Evolutionary conservation across 164 flowering plant species (phyloP).

Genomic region (Pachysandra terminalis): DNA sequence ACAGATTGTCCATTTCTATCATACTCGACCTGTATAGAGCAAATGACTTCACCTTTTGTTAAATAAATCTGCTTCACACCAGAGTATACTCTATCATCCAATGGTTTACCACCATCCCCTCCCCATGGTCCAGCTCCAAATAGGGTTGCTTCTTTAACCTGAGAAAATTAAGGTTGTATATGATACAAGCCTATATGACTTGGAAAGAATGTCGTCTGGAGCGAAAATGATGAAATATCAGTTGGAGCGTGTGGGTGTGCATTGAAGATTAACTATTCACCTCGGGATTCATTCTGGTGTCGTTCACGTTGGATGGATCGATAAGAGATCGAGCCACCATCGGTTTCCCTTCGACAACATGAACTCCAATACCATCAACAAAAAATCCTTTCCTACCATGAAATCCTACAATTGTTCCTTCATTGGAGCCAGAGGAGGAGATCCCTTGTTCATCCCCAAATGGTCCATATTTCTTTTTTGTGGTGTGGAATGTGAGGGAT

Average conservation of each 20-base stretch:
- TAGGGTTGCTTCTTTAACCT: slow-evolving; percentile 68
- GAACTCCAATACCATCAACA: slow-evolving; percentile 72
- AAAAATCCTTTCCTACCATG: slow-evolving; percentile 72
- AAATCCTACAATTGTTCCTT: slow-evolving; percentile 71
- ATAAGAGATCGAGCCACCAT: slow-evolving; percentile 19
- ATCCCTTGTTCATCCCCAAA: slow-evolving; percentile 78
- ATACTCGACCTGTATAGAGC: slow-evolving; percentile 71
- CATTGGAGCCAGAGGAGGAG: slow-evolving; percentile 35
- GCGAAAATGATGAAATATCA: no score
- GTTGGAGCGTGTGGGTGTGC: no score
- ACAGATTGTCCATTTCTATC: slow-evolving; percentile 71
- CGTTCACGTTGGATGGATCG: slow-evolving; percentile 11
- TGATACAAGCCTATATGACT: no score
- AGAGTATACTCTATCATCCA: slow-evolving; percentile 86
- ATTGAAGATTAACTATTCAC: slow-evolving; percentile 1
- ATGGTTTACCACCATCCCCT: slow-evolving; percentile 74
- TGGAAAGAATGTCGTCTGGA: no score
- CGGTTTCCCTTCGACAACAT: slow-evolving; percentile 55
- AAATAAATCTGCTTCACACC: slow-evolving; percentile 64
- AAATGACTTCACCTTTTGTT: slow-evolving; percentile 49
- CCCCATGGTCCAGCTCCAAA: slow-evolving; percentile 87
- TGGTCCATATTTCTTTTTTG: slow-evolving; percentile 64
- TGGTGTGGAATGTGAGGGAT: slow-evolving; percentile 78
- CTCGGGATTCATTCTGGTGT: slow-evolving; percentile 22
- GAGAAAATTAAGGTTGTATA: background rate